These are phyloP conservation scores for Pseudopithomyces chartarum DNA, from an alignment of 2,329 filamentous ascomycete genomes.

Conservation along the genomic window DNA sequence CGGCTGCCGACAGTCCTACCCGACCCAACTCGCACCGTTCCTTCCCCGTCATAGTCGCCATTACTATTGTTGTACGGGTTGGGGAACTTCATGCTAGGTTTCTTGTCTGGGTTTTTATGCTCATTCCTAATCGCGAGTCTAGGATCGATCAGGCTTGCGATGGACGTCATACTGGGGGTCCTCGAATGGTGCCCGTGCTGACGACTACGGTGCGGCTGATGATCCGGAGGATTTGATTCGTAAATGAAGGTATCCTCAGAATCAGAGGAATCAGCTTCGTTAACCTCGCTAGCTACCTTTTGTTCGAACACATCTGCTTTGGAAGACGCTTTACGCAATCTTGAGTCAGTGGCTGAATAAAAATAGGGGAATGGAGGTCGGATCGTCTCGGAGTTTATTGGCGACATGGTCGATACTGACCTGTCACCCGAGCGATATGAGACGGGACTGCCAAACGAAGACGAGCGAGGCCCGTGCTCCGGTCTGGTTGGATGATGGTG, in stretches of 20 bases:
- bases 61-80: conserved; percentile 70
- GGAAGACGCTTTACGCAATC: conserved; percentile 70
- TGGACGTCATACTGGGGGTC: conserved; percentile 90
- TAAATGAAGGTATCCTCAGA: conserved; percentile 99
- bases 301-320: conserved; percentile 99
- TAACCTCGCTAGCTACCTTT: conserved; percentile 92
- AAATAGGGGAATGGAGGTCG: conserved; percentile 38
- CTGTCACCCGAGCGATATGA: conserved; percentile 38
- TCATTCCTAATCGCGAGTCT: conserved; percentile 63
- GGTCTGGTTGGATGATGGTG: conserved; percentile 36
- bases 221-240: conserved; percentile 85
- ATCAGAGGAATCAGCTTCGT: conserved; percentile 94
- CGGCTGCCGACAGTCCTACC: conserved; percentile 62
- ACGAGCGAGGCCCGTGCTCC: conserved; percentile 28
- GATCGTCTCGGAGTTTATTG: conserved; percentile 32
- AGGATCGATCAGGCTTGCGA: conserved; percentile 69
- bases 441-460: conserved; percentile 36
- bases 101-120: conserved; percentile 68
- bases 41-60: conserved; percentile 52
- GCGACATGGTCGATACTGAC: conserved; percentile 30
- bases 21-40: conserved; percentile 47
- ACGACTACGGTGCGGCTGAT: conserved; percentile 66
- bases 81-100: conserved; percentile 96
- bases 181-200: conserved; percentile 74
- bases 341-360: conserved; percentile 43